Conservation (phyloP, 1,284 basidiomycete genomes). For the Tilletiopsis washingtonensis region DNA sequence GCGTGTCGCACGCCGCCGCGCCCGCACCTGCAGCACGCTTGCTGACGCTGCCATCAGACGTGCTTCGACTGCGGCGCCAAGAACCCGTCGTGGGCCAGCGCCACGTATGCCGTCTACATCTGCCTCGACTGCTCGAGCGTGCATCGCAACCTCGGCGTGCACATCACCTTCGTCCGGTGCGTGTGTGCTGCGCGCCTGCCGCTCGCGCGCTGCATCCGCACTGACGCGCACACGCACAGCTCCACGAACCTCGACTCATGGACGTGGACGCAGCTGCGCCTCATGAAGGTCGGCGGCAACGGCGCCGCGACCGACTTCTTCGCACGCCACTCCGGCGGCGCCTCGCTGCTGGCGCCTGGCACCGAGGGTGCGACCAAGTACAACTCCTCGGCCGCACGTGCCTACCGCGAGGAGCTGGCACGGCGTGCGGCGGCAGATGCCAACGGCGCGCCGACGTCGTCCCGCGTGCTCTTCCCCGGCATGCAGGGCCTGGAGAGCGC, state of each 20-base stretch:
- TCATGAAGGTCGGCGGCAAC: slow-evolving; percentile 96
- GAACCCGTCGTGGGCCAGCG: slow-evolving; percentile 95
- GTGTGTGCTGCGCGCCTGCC: slow-evolving; percentile 35
- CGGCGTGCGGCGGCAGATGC: slow-evolving; percentile 72
- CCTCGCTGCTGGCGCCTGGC: slow-evolving; percentile 61
- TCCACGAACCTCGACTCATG: slow-evolving; percentile 96
- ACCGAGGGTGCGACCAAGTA: slow-evolving; percentile 81
- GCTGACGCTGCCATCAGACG: slow-evolving; percentile 61
- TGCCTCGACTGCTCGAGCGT: slow-evolving; percentile 93
- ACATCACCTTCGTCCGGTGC: slow-evolving; percentile 92
- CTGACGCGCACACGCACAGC: too few relatives aligned
- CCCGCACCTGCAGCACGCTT: not conserved
- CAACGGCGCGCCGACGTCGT: slow-evolving; percentile 30
- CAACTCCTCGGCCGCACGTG: slow-evolving; percentile 67
- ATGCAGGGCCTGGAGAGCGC: not conserved
- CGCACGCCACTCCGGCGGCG: slow-evolving; percentile 72
- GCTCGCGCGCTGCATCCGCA: not conserved
- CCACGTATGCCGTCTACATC: slow-evolving; percentile 94
- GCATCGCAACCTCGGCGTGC: slow-evolving; percentile 95
- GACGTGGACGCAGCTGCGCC: slow-evolving; percentile 81
- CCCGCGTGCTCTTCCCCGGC: slow-evolving; percentile 40
- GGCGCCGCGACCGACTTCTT: slow-evolving; percentile 83
- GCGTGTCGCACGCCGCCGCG: not conserved
- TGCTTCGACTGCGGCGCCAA: slow-evolving; percentile 96
- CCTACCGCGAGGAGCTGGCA: slow-evolving; percentile 88